Evolutionary conservation across 805 yeast species (phyloP).

Genomic region (Zygotorulaspora chibaensis): DNA sequence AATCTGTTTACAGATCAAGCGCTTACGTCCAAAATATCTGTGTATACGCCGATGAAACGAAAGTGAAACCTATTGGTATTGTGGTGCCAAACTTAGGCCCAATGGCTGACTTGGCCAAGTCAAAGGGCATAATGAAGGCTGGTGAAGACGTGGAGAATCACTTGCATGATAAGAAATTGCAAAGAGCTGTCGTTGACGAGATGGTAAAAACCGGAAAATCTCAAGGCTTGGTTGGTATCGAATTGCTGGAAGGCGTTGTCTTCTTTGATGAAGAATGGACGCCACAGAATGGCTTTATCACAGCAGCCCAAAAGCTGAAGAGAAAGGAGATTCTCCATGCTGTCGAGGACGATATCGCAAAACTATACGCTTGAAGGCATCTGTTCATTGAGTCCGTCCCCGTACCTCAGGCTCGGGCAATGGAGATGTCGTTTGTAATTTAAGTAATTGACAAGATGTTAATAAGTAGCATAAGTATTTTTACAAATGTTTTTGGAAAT

Average conservation of each 20-base stretch:
- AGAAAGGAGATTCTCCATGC: constrained; percentile 79
- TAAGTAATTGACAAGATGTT: background rate
- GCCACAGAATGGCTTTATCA: constrained; percentile 89
- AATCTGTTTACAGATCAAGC: constrained; percentile 84
- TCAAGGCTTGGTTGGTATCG: constrained; percentile 82
- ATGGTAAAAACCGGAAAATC: constrained; percentile 70
- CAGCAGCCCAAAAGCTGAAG: constrained; percentile 94
- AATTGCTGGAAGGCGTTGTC: constrained; percentile 73
- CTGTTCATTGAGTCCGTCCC: background rate
- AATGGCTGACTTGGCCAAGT: constrained; percentile 55
- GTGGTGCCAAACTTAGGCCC: constrained; percentile 74
- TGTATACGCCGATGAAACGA: constrained; percentile 84
- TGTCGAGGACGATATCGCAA: constrained; percentile 63
- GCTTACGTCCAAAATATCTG: constrained; percentile 74
- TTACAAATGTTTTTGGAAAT: constrained; percentile 12
- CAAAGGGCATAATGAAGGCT: constrained; percentile 46
- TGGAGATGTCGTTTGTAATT: background rate
- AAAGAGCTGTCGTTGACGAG: constrained; percentile 49
- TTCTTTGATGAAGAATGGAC: constrained; percentile 93
- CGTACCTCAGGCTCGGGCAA: too few relatives aligned
- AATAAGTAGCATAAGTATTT: background rate
- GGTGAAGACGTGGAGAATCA: constrained; percentile 47
- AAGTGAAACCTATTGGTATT: constrained; percentile 90
- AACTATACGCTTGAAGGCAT: constrained; percentile 43
- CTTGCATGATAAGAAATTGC: constrained; percentile 54